Percentiles rank a stretch among this genome's conserved stretches.
phyloP scores from a whole-genome alignment of 2,329 filamentous ascomycete species.

The Dendryphion nanum region DNA sequence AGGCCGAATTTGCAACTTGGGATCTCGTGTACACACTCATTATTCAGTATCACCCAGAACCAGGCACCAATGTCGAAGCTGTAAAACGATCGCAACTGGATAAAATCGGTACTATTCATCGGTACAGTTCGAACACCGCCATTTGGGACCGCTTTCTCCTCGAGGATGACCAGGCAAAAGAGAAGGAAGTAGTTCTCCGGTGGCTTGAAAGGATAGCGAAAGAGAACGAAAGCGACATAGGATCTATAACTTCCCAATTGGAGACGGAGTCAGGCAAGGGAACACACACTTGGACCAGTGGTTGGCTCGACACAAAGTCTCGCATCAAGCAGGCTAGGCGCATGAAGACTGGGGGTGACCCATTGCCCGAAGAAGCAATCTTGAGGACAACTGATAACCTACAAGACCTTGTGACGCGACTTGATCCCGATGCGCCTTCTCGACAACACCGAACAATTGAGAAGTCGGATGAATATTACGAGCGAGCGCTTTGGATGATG shows the following conservation, averaged over 20 bases:
- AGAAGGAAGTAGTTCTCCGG: constrained; percentile 76
- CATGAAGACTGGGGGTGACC: constrained; percentile 50
- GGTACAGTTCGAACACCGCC: constrained; percentile 60
- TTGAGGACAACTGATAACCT: constrained; percentile 44
- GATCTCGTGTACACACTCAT: constrained; percentile 76
- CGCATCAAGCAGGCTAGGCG: constrained; percentile 89
- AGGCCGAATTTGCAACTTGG: constrained; percentile 89
- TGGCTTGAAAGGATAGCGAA: constrained; percentile 82
- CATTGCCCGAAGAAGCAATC: constrained; percentile 47
- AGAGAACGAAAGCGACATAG: constrained; percentile 65
- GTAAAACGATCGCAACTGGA: constrained; percentile 34
- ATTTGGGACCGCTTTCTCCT: constrained; percentile 74
- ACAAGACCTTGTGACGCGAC: constrained; percentile 72
- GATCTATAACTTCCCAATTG: constrained; percentile 68
- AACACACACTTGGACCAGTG: constrained; percentile 69
- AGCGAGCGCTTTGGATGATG: constrained; percentile 88
- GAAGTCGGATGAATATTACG: constrained; percentile 81
- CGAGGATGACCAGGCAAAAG: constrained; percentile 69
- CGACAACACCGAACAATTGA: constrained; percentile 76
- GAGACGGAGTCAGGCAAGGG: constrained; percentile 70
- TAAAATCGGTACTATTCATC: constrained; percentile 30
- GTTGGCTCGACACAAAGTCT: constrained; percentile 88
- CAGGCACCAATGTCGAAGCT: constrained; percentile 28
- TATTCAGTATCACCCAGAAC: constrained; percentile 59
- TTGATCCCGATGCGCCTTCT: constrained; percentile 87